Percentiles rank a stretch among this genome's conserved stretches.
These are phyloP conservation scores for Globisporangium apiculatum DNA, from an alignment of 352 stramenopile species.

Conservation along the genomic window DNA sequence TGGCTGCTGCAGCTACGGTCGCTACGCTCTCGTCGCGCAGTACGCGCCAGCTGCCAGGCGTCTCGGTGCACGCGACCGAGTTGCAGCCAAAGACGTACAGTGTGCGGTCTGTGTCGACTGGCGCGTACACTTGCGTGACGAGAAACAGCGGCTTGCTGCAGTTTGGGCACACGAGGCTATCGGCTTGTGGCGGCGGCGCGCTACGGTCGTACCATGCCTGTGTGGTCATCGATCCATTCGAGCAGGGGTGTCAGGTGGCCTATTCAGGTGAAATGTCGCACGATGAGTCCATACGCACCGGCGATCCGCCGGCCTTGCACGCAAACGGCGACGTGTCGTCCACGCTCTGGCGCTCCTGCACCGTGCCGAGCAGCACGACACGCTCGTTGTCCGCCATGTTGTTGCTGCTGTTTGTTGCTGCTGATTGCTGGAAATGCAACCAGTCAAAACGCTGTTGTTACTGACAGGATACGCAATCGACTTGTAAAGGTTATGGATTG, in stretches of 20 bases:
- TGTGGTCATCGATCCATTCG: background rate
- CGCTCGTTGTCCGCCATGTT: conserved; percentile 35
- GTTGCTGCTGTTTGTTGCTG: background rate
- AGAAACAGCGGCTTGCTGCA: conserved; percentile 57
- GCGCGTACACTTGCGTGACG: conserved; percentile 72
- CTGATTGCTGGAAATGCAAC: background rate
- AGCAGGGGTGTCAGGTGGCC: too few species aligned
- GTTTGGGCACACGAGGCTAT: conserved; percentile 41
- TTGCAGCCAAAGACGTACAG: conserved; percentile 86
- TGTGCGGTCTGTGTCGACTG: conserved; percentile 60
- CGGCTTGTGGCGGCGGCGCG: conserved; percentile 28
- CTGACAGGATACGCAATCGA: too few species aligned
- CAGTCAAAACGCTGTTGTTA: too few species aligned
- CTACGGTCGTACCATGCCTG: conserved; percentile 47
- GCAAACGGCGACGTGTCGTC: conserved; percentile 59
- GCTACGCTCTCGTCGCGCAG: conserved; percentile 43
- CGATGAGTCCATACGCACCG: conserved; percentile 24
- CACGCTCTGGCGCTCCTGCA: conserved; percentile 59
- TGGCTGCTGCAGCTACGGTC: background rate
- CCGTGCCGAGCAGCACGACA: conserved; percentile 58
- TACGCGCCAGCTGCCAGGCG: conserved; percentile 61
- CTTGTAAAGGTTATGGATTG: too few species aligned
- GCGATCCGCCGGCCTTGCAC: conserved; percentile 74
- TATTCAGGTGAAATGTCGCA: too few species aligned
- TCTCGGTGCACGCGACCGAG: conserved; percentile 57